Base-by-base conservation (phyloP, 73 alveolate genomes). In the Uronychia binucleata region DNA sequence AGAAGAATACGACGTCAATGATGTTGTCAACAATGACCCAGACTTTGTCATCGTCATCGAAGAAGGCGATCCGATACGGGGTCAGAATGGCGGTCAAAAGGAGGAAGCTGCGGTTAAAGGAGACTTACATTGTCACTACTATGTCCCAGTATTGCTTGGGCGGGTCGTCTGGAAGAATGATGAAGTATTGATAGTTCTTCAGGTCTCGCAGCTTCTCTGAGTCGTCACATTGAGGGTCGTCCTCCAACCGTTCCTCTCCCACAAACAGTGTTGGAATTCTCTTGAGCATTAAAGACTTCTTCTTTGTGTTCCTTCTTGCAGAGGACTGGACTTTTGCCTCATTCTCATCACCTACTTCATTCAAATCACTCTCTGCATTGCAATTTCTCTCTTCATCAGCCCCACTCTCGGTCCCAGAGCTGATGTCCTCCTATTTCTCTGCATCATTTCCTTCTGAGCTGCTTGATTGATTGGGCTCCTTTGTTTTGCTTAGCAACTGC, bases 91-190 rank as follows among this genome's bases (percentile, higher is more conserved):
- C 95, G 46, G 98, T 93, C 33, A 87, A 92, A 14, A 95, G 60
- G 30, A 86, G 28, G 1, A 83, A 32, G 30, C 29, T 26, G 86
- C 60, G 59, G 19, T 96, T 88, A 78, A 96, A 92, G 80, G 86
- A 75, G 33, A 92, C 83, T 77, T 89, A 8, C 84, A 84, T 26
- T 26, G 95, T 93, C 35, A 90, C 86, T 57, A 93, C 81, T 67
- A 88, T 94, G 75, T 93, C 95, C 97, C 97, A 93, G 58, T 83
- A 84, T 67, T 77, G 60, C 76, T 93, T 93, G 89, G 87, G 90
- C 0, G 90, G 86, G 81, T 90, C 93, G 67, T 93, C 97, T 0
- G 97, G 97, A 34, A 90, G 86, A 78, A 93, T 90, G 57, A 93
- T 86, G 75, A 84, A 84, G 58, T 84, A 34, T 30, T 84, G 79